Evolutionary conservation across 1,284 basidiomycete genomes (phyloP).

Genomic region (Hymenochaete sp.): DNA sequence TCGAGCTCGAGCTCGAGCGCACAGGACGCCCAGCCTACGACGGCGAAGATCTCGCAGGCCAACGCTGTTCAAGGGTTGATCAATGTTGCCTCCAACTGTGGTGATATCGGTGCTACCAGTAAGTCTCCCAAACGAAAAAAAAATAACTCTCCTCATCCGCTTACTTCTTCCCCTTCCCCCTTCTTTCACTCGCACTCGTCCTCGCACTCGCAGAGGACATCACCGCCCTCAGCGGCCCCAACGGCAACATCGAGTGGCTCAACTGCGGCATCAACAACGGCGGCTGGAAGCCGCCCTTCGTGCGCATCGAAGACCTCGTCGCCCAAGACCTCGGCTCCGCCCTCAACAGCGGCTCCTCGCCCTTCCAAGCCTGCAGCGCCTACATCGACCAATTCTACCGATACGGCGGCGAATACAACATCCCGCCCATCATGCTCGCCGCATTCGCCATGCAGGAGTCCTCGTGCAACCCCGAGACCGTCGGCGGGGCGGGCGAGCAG

Average conservation of each 20-base stretch:
- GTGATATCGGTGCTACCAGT: slow-evolving; percentile 40
- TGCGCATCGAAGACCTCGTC: slow-evolving; percentile 48
- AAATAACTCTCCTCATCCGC: not conserved
- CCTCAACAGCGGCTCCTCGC: slow-evolving; percentile 38
- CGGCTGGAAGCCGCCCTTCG: slow-evolving; percentile 57
- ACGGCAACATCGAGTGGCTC: slow-evolving; percentile 68
- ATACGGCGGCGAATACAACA: slow-evolving; percentile 44
- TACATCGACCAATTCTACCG: slow-evolving; percentile 56
- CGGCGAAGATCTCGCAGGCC: slow-evolving; percentile 2
- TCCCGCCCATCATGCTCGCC: slow-evolving; percentile 69
- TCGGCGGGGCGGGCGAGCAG: slow-evolving; percentile 74
- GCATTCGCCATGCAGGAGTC: slow-evolving; percentile 81
- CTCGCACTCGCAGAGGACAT: slow-evolving; percentile 34
- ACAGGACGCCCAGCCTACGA: not conserved
- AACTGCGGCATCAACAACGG: slow-evolving; percentile 62
- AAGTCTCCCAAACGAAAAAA: slow-evolving; percentile 20
- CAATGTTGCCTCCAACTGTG: slow-evolving; percentile 29
- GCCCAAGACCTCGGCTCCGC: slow-evolving; percentile 45
- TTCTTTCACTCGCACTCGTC: not conserved
- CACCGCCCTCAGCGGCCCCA: slow-evolving; percentile 51
- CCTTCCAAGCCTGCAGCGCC: slow-evolving; percentile 53
- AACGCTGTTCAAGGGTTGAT: slow-evolving; percentile 9
- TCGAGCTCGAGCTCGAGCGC: not conserved
- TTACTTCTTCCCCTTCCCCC: too few species aligned
- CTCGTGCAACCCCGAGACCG: slow-evolving; percentile 57